These are phyloP conservation scores for Nephelium lappaceum DNA, from an alignment of 345 rosid genomes.

Conservation along the genomic window DNA sequence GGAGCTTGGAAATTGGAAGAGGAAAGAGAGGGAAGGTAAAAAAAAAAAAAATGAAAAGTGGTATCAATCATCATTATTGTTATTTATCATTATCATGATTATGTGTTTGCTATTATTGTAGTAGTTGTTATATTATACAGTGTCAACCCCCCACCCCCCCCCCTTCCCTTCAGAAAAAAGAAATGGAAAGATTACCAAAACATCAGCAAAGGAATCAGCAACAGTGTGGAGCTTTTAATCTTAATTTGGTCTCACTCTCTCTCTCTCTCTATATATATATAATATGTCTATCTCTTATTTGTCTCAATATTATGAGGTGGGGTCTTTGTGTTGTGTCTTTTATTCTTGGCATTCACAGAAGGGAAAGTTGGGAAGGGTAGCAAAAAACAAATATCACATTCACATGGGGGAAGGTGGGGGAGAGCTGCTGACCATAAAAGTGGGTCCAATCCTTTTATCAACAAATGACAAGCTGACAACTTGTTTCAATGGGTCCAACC, in stretches of 20 bases:
- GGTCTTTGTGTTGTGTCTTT: background rate
- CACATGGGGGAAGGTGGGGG: slow-evolving; percentile 32
- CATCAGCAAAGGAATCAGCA: slow-evolving; percentile 10
- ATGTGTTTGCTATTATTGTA: slow-evolving; percentile 19
- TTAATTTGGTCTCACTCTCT: background rate
- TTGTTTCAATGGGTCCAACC: slow-evolving; percentile 33
- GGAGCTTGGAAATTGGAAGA: background rate
- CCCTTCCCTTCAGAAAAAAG: slow-evolving; percentile 18
- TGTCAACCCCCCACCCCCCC: slow-evolving; percentile 14
- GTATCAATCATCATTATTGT: background rate
- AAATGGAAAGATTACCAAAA: slow-evolving; percentile 6
- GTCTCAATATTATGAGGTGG: slow-evolving; percentile 5
- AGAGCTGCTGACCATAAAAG: slow-evolving; percentile 24
- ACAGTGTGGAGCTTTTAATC: background rate
- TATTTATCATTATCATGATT: background rate
- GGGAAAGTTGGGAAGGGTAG: slow-evolving; percentile 8
- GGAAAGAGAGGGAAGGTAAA: background rate
- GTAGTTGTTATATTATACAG: slow-evolving; percentile 17
- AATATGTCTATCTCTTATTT: no score
- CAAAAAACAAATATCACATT: slow-evolving; percentile 32
- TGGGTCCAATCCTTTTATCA: slow-evolving; percentile 10
- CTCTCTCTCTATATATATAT: background rate
- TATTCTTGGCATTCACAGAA: slow-evolving; percentile 1
- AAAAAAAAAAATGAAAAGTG: no score
- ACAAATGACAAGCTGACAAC: slow-evolving; percentile 28